Percentiles rank a stretch among this genome's conserved stretches.
phyloP scores from a whole-genome alignment of 2,329 filamentous ascomycete species.

The Fusarium abutilonis region DNA sequence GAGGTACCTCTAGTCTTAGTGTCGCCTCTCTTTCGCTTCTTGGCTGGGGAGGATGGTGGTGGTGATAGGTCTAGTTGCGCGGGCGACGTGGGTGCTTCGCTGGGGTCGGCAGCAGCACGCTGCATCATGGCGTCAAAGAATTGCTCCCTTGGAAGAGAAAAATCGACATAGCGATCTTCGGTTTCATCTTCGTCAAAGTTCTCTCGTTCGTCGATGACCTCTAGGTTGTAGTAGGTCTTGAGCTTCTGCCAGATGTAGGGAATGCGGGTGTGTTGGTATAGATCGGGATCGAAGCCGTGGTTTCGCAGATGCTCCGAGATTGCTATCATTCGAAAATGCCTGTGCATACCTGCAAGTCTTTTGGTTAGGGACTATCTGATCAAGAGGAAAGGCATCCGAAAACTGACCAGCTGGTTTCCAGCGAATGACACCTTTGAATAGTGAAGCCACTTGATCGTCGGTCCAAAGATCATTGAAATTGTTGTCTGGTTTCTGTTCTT shows the following conservation, averaged over 20 bases:
- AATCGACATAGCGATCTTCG: conserved; percentile 71
- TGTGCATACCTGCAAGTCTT: conserved; percentile 78
- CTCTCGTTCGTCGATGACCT: conserved; percentile 86
- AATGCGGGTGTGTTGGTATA: conserved; percentile 83
- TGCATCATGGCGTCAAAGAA: conserved; percentile 60
- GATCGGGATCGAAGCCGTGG: conserved; percentile 78
- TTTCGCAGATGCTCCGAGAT: conserved; percentile 83
- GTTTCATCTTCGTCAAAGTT: conserved; percentile 69
- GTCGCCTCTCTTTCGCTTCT: conserved; percentile 59
- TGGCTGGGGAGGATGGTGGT: conserved; percentile 46
- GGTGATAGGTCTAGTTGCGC: conserved; percentile 55
- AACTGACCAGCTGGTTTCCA: conserved; percentile 91
- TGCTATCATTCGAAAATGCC: conserved; percentile 90
- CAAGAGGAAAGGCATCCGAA: background rate
- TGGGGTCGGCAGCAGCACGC: conserved; percentile 56
- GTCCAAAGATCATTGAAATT: conserved; percentile 80
- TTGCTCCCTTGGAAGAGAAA: conserved; percentile 64
- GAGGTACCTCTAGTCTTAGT: conserved; percentile 55
- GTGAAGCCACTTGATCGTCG: conserved; percentile 90
- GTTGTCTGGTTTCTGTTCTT: conserved; percentile 37
- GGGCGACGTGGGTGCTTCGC: conserved; percentile 61
- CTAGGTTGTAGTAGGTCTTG: conserved; percentile 82
- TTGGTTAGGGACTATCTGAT: conserved; percentile 22
- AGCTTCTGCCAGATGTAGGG: conserved; percentile 94
- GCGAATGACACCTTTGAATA: conserved; percentile 91